A percentile compares a stretch with the other conserved stretches of the same genome.
phyloP scores from a whole-genome alignment of 257 asterid genomes.

The Nicotiana paniculata region DNA sequence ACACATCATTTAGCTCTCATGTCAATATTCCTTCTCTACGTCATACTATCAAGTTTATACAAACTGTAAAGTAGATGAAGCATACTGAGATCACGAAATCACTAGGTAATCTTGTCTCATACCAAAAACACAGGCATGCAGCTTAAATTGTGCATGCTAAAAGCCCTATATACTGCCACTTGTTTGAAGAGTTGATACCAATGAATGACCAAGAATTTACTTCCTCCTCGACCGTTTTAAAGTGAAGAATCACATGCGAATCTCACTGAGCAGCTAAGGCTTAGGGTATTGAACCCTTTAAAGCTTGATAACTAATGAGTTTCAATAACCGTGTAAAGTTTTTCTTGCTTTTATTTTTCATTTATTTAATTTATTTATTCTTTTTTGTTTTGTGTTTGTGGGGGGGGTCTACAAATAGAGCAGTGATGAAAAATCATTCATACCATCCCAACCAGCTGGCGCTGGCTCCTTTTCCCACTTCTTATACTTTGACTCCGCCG shows the following conservation, averaged over 20 bases:
- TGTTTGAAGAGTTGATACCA: not conserved
- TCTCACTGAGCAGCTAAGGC: not conserved
- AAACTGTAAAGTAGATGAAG: not conserved
- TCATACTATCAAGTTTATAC: not conserved
- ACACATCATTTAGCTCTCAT: not conserved
- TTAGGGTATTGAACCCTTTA: not conserved
- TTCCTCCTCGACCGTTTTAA: slow-evolving; percentile 1
- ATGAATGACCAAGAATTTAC: not conserved
- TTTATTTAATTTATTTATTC: not conserved
- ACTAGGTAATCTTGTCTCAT: not conserved
- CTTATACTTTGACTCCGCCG: slow-evolving; percentile 81
- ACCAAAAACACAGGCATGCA: not conserved
- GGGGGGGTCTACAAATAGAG: not conserved
- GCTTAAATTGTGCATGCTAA: not conserved
- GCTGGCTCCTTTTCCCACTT: slow-evolving; percentile 96
- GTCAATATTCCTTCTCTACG: not conserved
- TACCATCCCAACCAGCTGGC: slow-evolving; percentile 99
- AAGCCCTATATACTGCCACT: not conserved
- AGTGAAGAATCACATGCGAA: not conserved
- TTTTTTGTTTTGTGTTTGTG: too few species aligned
- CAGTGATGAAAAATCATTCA: slow-evolving; percentile 1
- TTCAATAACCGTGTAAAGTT: not conserved
- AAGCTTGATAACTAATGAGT: not conserved
- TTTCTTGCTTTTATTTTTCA: not conserved
- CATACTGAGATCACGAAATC: not conserved